A percentile compares a stretch with the other conserved stretches of the same genome.
phyloP scores from a whole-genome alignment of 108 stramenopile species.

The Seminavis robusta region DNA sequence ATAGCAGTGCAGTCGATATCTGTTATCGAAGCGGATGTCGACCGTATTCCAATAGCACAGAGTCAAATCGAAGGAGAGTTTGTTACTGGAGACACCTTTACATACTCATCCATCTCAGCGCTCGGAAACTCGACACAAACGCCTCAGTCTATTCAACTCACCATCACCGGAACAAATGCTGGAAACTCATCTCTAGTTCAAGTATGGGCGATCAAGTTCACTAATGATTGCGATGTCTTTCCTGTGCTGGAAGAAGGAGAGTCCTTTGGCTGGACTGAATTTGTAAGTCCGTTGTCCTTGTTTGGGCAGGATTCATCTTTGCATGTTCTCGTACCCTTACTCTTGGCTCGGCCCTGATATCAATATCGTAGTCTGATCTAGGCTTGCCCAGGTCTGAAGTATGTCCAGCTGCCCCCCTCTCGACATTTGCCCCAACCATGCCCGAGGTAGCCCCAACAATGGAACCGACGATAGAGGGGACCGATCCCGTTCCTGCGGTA shows the following conservation, averaged over 20 bases:
- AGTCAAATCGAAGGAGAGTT: background rate
- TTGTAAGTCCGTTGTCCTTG: constrained; percentile 16
- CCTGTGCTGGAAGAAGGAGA: constrained; percentile 1
- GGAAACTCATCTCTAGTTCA: background rate
- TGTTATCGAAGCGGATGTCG: constrained; percentile 4
- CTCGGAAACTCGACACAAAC: background rate
- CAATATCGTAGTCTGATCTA: too few relatives aligned
- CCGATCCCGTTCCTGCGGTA: too few relatives aligned
- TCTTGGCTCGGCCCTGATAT: too few relatives aligned
- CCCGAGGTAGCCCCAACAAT: too few relatives aligned
- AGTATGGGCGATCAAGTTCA: background rate
- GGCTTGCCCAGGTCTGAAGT: too few relatives aligned
- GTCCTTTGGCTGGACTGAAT: constrained; percentile 1
- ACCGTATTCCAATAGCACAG: background rate
- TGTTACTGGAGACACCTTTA: constrained; percentile 1
- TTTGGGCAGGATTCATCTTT: too few relatives aligned
- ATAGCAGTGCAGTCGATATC: background rate
- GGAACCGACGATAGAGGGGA: too few relatives aligned
- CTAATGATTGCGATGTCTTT: constrained; percentile 9
- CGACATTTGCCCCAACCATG: too few relatives aligned
- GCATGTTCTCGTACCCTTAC: too few relatives aligned
- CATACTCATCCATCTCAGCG: constrained; percentile 8
- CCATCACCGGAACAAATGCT: background rate
- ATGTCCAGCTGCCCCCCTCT: too few relatives aligned
- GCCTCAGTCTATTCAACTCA: background rate